A percentile compares a stretch with the other conserved stretches of the same genome.
Conservation (phyloP, 371 early-diverging fungal species). For the Rhizopus arrhizus region DNA sequence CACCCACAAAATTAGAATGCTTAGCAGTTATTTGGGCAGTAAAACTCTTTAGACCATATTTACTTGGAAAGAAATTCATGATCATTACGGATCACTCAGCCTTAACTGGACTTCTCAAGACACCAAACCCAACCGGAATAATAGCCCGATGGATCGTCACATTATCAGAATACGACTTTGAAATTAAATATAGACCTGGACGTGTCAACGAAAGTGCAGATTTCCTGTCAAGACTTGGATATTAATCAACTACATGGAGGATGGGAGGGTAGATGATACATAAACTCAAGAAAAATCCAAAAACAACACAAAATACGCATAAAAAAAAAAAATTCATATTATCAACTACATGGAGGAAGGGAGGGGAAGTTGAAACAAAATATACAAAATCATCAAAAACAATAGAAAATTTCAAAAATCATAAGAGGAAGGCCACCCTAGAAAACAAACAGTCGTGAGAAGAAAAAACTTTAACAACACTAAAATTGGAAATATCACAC, state of each 20-base stretch:
- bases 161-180: conserved; percentile 1
- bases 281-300: background rate
- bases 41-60: conserved; percentile 19
- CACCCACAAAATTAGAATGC: conserved; percentile 31
- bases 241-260: background rate
- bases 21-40: conserved; percentile 39
- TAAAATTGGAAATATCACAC: too few species aligned
- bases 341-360: too few species aligned
- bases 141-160: conserved; percentile 1
- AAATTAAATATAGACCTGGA: conserved; percentile 2
- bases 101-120: conserved; percentile 1
- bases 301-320: background rate
- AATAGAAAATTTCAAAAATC: too few species aligned
- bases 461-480: background rate
- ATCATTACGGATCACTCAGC: conserved; percentile 6
- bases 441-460: too few species aligned
- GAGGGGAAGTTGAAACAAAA: background rate
- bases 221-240: conserved; percentile 2
- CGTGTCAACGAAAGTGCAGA: background rate
- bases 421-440: too few species aligned
- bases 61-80: background rate
- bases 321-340: too few species aligned
- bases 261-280: background rate
- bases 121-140: background rate
- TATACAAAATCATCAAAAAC: too few species aligned